Evolutionary conservation across 1,284 basidiomycete genomes (phyloP).

Genomic region (Sporisorium scitamineum): DNA sequence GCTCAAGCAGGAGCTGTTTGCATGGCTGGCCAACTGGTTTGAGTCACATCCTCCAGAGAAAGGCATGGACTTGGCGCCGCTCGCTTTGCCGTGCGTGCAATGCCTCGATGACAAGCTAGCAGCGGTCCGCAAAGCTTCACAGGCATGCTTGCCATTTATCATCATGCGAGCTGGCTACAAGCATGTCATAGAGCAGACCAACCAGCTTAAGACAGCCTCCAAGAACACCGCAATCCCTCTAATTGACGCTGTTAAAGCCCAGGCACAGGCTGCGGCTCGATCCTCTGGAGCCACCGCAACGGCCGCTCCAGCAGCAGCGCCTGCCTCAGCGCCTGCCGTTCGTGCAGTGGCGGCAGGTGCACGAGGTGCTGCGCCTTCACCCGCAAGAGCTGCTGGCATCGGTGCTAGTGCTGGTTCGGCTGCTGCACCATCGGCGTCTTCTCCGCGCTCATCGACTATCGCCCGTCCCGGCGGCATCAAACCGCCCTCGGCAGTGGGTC

Average conservation of each 20-base stretch:
- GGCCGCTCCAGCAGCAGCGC: slow-evolving; percentile 21
- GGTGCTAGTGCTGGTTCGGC: slow-evolving; percentile 12
- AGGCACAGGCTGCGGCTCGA: slow-evolving; percentile 48
- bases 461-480: slow-evolving; percentile 50
- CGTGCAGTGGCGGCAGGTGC: slow-evolving; percentile 16
- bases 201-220: slow-evolving; percentile 90
- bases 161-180: slow-evolving; percentile 85
- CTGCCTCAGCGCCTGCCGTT: slow-evolving; percentile 14
- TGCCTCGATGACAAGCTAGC: slow-evolving; percentile 91
- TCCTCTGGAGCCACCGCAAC: slow-evolving; percentile 55
- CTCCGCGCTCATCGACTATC: slow-evolving; percentile 36
- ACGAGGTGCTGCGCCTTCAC: slow-evolving; percentile 20
- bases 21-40: slow-evolving; percentile 86
- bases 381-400: slow-evolving; percentile 20
- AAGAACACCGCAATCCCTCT: slow-evolving; percentile 85
- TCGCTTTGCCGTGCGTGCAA: slow-evolving; percentile 79
- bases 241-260: slow-evolving; percentile 76
- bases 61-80: slow-evolving; percentile 79
- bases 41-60: slow-evolving; percentile 74
- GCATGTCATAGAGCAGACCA: slow-evolving; percentile 86
- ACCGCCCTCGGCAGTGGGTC: slow-evolving; percentile 51
- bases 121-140: slow-evolving; percentile 92
- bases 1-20: slow-evolving; percentile 84
- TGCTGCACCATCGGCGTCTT: slow-evolving; percentile 22
- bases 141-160: slow-evolving; percentile 82